Percentiles rank a stretch among this genome's conserved stretches.
Evolutionary conservation across 2,329 filamentous ascomycete genomes (phyloP).

Genomic region (Neonectria ditissima): DNA sequence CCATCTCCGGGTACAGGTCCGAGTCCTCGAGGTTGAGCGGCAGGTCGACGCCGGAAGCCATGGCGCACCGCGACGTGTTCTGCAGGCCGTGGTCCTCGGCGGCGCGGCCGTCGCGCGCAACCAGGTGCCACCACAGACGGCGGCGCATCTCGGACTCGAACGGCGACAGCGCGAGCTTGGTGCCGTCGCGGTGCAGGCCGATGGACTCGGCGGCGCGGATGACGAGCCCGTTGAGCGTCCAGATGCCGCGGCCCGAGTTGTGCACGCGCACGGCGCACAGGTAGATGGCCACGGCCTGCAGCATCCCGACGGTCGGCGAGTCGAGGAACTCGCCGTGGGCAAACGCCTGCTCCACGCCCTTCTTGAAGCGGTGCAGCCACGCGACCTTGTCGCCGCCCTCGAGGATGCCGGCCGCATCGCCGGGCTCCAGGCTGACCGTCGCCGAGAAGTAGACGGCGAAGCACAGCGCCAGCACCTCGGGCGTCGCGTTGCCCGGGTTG

Average conservation of each 20-base stretch:
- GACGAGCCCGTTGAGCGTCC: slow-evolving; percentile 57
- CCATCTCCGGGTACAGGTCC: slow-evolving; percentile 60
- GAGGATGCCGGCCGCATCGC: slow-evolving; percentile 50
- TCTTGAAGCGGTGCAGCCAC: slow-evolving; percentile 46
- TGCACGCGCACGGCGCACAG: slow-evolving; percentile 48
- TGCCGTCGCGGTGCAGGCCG: slow-evolving; percentile 66
- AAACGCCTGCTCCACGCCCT: slow-evolving; percentile 53
- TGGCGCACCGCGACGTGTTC: slow-evolving; percentile 18
- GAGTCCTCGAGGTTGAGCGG: slow-evolving; percentile 68
- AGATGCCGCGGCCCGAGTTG: slow-evolving; percentile 51
- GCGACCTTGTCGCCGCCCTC: slow-evolving; percentile 42
- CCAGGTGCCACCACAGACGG: slow-evolving; percentile 66
- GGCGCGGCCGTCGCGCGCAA: slow-evolving; percentile 61
- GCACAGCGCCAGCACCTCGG: slow-evolving; percentile 52
- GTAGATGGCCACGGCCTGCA: slow-evolving; percentile 55
- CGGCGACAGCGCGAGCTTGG: slow-evolving; percentile 58
- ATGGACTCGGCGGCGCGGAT: slow-evolving; percentile 62
- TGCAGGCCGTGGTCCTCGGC: slow-evolving; percentile 67
- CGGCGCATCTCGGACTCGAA: slow-evolving; percentile 69
- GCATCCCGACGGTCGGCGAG: slow-evolving; percentile 49
- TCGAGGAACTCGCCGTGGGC: slow-evolving; percentile 55
- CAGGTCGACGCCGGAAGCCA: slow-evolving; percentile 58
- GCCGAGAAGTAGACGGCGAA: slow-evolving; percentile 64
- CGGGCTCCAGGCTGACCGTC: slow-evolving; percentile 53
- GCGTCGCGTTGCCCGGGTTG: slow-evolving; percentile 42